Conservation (phyloP, 805 yeast genomes). For the Blastobotrys muscicola region DNA sequence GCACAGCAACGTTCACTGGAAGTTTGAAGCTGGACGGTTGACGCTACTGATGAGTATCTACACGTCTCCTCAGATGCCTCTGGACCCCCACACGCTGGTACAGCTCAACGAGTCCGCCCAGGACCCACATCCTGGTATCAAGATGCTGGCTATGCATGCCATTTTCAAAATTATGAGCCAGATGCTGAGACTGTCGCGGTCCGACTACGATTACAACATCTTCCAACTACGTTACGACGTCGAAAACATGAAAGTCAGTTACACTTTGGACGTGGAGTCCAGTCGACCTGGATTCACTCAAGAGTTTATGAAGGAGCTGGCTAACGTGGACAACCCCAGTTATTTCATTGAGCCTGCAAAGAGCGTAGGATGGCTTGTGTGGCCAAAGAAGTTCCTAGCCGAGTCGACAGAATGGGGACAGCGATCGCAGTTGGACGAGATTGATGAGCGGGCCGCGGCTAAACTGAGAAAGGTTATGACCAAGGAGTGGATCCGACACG, state of each 20-base stretch:
- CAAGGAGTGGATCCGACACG: constrained; percentile 46
- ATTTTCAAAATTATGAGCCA: constrained; percentile 44
- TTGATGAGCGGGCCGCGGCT: constrained; percentile 36
- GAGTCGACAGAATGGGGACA: constrained; percentile 19
- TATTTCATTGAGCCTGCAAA: constrained; percentile 49
- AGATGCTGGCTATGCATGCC: constrained; percentile 52
- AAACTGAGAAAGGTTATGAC: constrained; percentile 38
- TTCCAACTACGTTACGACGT: constrained; percentile 28
- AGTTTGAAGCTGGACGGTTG: constrained; percentile 12
- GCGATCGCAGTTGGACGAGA: constrained; percentile 32
- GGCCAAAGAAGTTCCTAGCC: constrained; percentile 46
- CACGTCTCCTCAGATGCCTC: constrained; percentile 17
- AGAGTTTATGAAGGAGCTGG: constrained; percentile 43
- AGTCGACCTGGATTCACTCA: constrained; percentile 31
- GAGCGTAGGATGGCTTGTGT: constrained; percentile 58
- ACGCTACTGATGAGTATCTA: constrained; percentile 15
- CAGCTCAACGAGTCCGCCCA: constrained; percentile 19
- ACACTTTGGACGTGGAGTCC: constrained; percentile 37
- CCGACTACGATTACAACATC: constrained; percentile 37
- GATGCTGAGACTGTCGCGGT: constrained; percentile 35
- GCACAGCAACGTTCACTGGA: constrained; percentile 16
- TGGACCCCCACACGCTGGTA: constrained; percentile 8
- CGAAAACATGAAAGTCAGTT: constrained; percentile 28
- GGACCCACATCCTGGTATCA: constrained; percentile 52
- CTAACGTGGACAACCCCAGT: constrained; percentile 40